Evolutionary conservation across 2,329 filamentous ascomycete species (phyloP), one percentile per base, ranked within the genome.

Genomic region (Aspergillus intermedius): DNA sequence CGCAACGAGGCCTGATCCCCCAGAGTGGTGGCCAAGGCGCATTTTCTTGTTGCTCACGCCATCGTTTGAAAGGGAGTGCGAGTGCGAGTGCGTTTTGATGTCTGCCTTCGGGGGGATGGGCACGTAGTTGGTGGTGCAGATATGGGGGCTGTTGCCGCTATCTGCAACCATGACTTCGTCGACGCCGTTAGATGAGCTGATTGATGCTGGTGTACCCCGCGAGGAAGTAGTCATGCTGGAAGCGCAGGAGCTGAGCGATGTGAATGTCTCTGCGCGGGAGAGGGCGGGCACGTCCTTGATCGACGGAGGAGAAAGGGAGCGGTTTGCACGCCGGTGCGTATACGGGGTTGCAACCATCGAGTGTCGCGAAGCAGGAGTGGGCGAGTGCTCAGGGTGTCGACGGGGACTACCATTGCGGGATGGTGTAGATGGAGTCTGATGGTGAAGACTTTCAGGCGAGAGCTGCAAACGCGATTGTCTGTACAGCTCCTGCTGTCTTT

Each of bases 151-250:
- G 48, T 49, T 52, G 46, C 51, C 57, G 9, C 49, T 46, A 23
- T 73, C 69, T 10, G 60, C 60, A 13, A 72, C 59, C 37, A 67
- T 54, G 5, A 72, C 52, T 6, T 67, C 65, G 15, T 68, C 65
- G 25, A 58, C 57, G 6, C 59, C 59, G n/a, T 57, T 57, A 19
- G 66, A 67, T 0, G 66, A 70, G 52, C 62, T 63, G 2, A 40
- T 66, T 69, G 42, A 72, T 60, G 47, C 66, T 73, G 72, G 72
- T 1, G 72, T 74, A 34, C 69, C 71, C 13, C 70, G 66, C 12
- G 66, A 69, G 50, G 70, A 73, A 15, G 71, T 68, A 5, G 71
- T 67, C 10, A 69, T 47, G 44, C 72, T 74, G 19, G 72, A 74
- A 1, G 71, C 71, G 25, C 70, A 66, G 25, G 72, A 74, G 57